A percentile compares a stretch with the other conserved stretches of the same genome.
Conservation (phyloP, 2,329 filamentous ascomycete species). For the Pestalotiopsis sp. region DNA sequence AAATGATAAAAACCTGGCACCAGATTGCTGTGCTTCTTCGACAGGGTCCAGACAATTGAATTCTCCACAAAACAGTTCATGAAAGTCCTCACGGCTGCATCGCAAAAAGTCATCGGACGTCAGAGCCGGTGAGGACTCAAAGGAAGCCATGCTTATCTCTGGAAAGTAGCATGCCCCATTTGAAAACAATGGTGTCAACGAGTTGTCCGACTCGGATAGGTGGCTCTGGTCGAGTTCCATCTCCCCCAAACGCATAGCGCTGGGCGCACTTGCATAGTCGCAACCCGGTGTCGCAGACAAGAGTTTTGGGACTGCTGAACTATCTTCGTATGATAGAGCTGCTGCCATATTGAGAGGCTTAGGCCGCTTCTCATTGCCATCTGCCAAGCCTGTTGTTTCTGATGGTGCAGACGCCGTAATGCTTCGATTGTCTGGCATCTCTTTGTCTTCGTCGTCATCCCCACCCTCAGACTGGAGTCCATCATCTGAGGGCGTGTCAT, state of each 20-base stretch:
- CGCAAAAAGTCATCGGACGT: not conserved
- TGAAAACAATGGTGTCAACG: not conserved
- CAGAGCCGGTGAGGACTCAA: not conserved
- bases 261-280: not conserved
- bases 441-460: not conserved
- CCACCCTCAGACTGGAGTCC: not conserved
- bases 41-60: not conserved
- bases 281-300: not conserved
- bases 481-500: not conserved
- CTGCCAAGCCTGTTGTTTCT: not conserved
- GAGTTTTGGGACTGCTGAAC: not conserved
- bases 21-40: not conserved
- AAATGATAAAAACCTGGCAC: not conserved
- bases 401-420: not conserved
- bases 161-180: not conserved
- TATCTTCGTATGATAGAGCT: not conserved
- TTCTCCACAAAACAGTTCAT: not conserved
- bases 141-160: not conserved
- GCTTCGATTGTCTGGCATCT: not conserved
- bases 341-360: not conserved
- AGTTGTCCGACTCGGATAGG: not conserved
- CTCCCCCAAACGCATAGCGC: not conserved
- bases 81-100: not conserved
- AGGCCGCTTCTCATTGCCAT: not conserved
- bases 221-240: not conserved